Conservation (phyloP, 306 rosid species). For the Amphicarpaea edgeworthii region DNA sequence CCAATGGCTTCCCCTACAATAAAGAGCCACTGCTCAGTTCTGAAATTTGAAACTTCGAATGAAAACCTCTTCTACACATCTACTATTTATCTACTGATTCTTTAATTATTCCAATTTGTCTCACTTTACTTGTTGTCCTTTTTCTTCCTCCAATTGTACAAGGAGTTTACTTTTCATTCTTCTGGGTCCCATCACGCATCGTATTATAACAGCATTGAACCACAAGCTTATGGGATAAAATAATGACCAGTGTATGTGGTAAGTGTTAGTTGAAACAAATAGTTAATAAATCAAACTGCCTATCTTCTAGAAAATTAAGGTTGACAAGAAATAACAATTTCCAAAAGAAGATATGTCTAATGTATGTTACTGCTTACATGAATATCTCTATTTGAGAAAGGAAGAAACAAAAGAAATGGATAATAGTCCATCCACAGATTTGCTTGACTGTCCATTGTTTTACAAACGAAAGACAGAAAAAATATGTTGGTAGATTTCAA, state of each 20-base stretch:
- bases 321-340: conserved; percentile 22
- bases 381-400: conserved; percentile 14
- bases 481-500: conserved; percentile 7
- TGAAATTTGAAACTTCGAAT: background rate
- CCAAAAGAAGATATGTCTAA: conserved; percentile 20
- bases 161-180: background rate
- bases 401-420: conserved; percentile 21
- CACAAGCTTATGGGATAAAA: background rate
- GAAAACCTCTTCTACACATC: background rate
- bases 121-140: background rate
- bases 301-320: conserved; percentile 28
- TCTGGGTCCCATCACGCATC: background rate
- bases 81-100: background rate
- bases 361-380: background rate
- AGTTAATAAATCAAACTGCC: conserved; percentile 10
- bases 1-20: background rate
- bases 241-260: conserved; percentile 6
- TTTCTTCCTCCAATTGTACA: conserved; percentile 4
- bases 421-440: conserved; percentile 32
- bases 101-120: conserved; percentile 4
- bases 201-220: conserved; percentile 4
- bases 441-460: conserved; percentile 9
- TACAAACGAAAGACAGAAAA: conserved; percentile 9
- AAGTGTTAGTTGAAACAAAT: conserved; percentile 12
- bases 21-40: background rate